Base-by-base conservation (phyloP, 2,329 filamentous ascomycete genomes). In the Calonectria crousiana region DNA sequence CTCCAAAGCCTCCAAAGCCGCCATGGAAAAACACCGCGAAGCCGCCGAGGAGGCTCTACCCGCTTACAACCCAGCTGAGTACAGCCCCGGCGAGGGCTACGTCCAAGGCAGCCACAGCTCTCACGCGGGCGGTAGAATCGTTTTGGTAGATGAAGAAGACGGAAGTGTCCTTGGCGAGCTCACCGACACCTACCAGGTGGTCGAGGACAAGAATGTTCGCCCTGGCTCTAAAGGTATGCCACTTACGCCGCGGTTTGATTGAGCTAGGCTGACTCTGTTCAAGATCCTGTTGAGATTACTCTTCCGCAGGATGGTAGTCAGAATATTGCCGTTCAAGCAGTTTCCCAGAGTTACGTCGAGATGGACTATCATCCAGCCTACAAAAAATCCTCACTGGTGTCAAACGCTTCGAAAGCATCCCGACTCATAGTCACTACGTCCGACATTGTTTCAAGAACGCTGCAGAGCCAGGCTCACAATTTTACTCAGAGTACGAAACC, bases 101-200 rank as follows among this genome's bases (percentile, higher is more conserved):
- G 92, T 91, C 16, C 87, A 90, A 70, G 92, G 92, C 20, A 92
- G 90, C 79, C 88, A 90, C 67, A 92, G 91, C 80, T 87, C 88
- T 5, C 71, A 81, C 36, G 34, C 74, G 20, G 83, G 80, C 44
- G 95, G 96, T 20, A 93, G 97, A 84, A 96, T 98, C 79, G 96
- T 99, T 6, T 89, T 99, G 13, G 89, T 99, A 20, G 95, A 99
- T 82, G 97, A 99, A 85, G 96, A 98, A 83, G 94, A 99, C 85
- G 97, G 97, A 67, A 97, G 95, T 79, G 94, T 99, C 11, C 94
- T 99, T 34, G 97, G 97, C 58, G 96, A 99, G 86, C 87, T 99
- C 75, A 92, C 94, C 72, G 94, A 96, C 72, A 94, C 93, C 23
- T 96, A 95, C 81, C 89, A 95, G 77, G 90, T 98, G 23, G 89